Evolutionary conservation across 2,329 filamentous ascomycete species (phyloP).

Genomic region (Cladosporium velox): DNA sequence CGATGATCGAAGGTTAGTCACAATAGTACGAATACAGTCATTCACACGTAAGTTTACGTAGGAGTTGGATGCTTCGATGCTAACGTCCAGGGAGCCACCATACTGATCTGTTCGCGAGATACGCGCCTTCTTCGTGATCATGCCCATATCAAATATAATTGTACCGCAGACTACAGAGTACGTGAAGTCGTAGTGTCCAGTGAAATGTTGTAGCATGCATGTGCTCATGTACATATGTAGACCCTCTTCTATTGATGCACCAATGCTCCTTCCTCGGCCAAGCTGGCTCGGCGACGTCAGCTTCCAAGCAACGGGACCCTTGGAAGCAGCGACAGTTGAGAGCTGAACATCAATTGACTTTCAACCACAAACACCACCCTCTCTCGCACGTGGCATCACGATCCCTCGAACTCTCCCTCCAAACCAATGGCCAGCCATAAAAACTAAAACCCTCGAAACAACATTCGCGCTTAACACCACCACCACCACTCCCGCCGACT

Average conservation of each 20-base stretch:
- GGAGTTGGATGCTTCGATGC: too few species aligned
- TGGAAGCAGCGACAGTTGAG: neutral
- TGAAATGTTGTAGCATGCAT: neutral
- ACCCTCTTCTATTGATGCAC: neutral
- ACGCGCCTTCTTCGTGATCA: neutral
- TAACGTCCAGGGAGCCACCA: too few species aligned
- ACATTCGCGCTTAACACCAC: neutral
- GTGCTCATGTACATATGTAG: neutral
- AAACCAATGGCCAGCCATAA: conserved; percentile 2
- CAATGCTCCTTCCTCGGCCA: conserved; percentile 6
- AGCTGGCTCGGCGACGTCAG: conserved; percentile 12
- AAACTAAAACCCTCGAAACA: neutral
- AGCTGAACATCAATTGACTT: conserved; percentile 9
- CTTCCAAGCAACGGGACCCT: neutral
- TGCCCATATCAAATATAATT: rapidly evolving
- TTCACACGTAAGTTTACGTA: too few species aligned
- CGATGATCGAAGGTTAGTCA: too few species aligned
- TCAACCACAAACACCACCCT: neutral
- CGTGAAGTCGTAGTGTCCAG: neutral
- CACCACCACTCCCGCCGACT: neutral
- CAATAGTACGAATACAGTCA: too few species aligned
- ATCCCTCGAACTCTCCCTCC: neutral
- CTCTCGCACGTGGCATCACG: neutral
- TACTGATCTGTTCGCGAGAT: too few species aligned
- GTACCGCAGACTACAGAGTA: neutral